Base-by-base conservation (phyloP, 371 early-diverging fungal species). In the Mucor mucedo region DNA sequence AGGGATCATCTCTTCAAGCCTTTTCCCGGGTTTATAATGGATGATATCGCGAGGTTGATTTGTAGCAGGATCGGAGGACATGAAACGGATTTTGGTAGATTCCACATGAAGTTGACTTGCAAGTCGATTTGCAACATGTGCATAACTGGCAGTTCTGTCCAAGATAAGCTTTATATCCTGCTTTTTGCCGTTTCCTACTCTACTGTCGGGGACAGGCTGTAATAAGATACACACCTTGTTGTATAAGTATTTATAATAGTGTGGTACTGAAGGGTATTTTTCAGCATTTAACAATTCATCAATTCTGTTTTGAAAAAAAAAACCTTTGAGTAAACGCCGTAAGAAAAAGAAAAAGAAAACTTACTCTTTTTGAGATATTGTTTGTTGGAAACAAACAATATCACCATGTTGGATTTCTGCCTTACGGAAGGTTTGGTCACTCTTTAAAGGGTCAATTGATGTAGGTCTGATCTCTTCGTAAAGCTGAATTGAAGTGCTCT, bases 361-460 rank as follows among this genome's bases (percentile, higher is more conserved):
- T 64, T 85, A 91, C 91, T 89, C 87, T 55, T 77, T 76, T n/a
- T 68, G 60, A 2, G 81, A 67, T 28, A 85, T 38, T 1, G 77
- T 87, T 42, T 72, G 74, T 71, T 93, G 94, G 76, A 89, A 92
- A 69, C 89, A 90, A 55, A 96, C 77, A 54, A 96, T 96, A 69
- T 96, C 95, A 21, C 97, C 96, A 57, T 83, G 86, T 55, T 89
- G 89, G 39, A 96, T 74, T 68, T 95, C 94, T 38, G 91, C 84
- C 29, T 76, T 69, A 16, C 59, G 69, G 75, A 94, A 91, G 1
- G 89, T 89, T 14, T 63, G 50, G 53, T 85, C 83, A 30, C 71
- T 58, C 69, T 88, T 87, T 66, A 92, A 66, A 4, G 66, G 67
- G 48, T 93, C 93, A 49, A 95, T 88, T 84, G 89, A 83, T 21